Evolutionary conservation across 2,329 filamentous ascomycete genomes (phyloP), one percentile per base, ranked within the genome.

Genomic region (Clonostachys byssicola): DNA sequence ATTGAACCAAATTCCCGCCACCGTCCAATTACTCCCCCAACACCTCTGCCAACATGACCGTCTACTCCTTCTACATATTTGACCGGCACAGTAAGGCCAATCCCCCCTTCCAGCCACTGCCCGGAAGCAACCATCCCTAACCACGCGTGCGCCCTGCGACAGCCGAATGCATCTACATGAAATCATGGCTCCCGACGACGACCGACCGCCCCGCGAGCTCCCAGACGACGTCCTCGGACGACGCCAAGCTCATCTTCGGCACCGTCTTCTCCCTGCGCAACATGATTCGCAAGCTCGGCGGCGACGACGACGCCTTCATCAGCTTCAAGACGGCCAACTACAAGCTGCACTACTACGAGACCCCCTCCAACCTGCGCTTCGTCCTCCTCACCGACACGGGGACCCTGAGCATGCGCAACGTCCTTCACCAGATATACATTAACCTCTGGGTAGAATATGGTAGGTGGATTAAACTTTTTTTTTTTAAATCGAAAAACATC

Each of bases 291-390:
- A 96, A 96, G 75, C 81, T 99, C 43, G 92, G 92, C 60, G 92
- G 92, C 54, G 84, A 89, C 47, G 91, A 96, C 65, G 92, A 96
- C 72, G 90, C 88, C 63, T 99, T 99, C 68, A 87, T 99, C 57
- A 90, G 86, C 56, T 99, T 89, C 71, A 88, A 90, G 57, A 99
- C 94, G 46, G 88, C 80, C 56, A 88, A 96, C 69, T 99, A 99
- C 78, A 96, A 96, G 72, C 81, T 99, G 58, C 94, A 99, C 72
- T 99, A 95, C 75, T 99, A 96, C 77, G 94, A 99, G 75, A 97
- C 94, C 12, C 91, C 92, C 1, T 94, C 91, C 45, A 95, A 89
- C 65, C 85, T 95, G 68, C 95, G 96, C 63, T 95, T 97, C 63
- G 91, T 96, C 62, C 89, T 99, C 85, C 77, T 97, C 62, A 97